phyloP scores from a whole-genome alignment of 345 rosid species.

The Pistacia vera region DNA sequence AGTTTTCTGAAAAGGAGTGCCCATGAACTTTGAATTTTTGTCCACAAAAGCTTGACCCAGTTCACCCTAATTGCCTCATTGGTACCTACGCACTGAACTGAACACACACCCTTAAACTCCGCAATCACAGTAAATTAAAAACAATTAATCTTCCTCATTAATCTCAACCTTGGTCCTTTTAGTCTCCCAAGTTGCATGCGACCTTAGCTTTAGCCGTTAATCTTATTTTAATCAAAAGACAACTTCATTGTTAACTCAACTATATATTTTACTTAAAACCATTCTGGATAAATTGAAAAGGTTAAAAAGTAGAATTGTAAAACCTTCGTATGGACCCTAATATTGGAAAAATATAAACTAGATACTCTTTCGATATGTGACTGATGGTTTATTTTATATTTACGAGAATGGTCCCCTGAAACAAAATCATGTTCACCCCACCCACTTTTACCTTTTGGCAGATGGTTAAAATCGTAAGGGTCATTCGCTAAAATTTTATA shows the following conservation, averaged over 20 bases:
- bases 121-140: background rate
- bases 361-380: background rate
- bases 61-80: background rate
- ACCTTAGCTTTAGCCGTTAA: background rate
- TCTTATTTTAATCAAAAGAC: background rate
- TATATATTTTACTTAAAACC: background rate
- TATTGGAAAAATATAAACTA: no score
- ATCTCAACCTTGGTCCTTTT: background rate
- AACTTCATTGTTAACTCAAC: background rate
- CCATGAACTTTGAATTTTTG: slow-evolving; percentile 7
- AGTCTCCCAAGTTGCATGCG: slow-evolving; percentile 16
- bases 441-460: background rate
- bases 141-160: background rate
- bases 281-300: background rate
- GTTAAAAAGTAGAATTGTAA: background rate
- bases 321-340: background rate
- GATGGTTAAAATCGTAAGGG: no score
- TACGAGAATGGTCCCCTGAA: slow-evolving; percentile 1
- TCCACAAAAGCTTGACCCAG: background rate
- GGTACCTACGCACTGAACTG: background rate
- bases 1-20: background rate
- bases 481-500: no score
- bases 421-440: background rate
- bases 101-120: background rate
- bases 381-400: background rate